phyloP scores from a whole-genome alignment of 1,139 yeast species.

The Lodderomyces elongisporus region DNA sequence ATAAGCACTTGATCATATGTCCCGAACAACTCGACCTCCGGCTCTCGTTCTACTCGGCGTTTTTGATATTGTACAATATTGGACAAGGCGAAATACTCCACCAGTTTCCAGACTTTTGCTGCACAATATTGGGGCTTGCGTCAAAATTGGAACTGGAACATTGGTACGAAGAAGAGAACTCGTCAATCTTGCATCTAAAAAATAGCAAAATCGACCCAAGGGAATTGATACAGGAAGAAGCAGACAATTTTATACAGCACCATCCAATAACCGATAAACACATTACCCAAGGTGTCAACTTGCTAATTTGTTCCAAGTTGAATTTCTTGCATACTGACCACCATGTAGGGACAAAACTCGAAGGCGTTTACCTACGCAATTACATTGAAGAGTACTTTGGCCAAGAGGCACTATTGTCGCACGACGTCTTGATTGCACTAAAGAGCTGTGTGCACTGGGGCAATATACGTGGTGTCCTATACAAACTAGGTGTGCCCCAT shows the following conservation, averaged over 20 bases:
- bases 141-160: conserved; percentile 42
- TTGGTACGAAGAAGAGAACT: conserved; percentile 48
- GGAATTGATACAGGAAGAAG: conserved; percentile 15
- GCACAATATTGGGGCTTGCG: conserved; percentile 48
- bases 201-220: conserved; percentile 30
- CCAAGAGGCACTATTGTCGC: conserved; percentile 33
- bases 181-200: conserved; percentile 36
- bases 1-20: conserved; percentile 45
- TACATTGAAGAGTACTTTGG: conserved; percentile 40
- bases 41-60: conserved; percentile 40
- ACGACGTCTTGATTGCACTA: conserved; percentile 44
- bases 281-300: conserved; percentile 38
- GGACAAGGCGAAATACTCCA: conserved; percentile 30
- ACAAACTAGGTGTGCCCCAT: conserved; percentile 40
- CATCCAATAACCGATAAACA: conserved; percentile 25
- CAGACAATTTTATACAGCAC: conserved; percentile 9
- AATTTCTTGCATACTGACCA: conserved; percentile 57
- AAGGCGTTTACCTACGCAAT: conserved; percentile 41
- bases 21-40: conserved; percentile 31
- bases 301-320: conserved; percentile 44
- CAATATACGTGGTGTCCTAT: conserved; percentile 44
- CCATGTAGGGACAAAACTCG: conserved; percentile 47
- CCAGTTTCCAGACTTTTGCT: conserved; percentile 39
- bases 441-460: conserved; percentile 58
- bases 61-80: conserved; percentile 34